Percentiles rank a stretch among this genome's conserved stretches.
Conservation (phyloP, 768 basidiomycete genomes). For the Tephrocybe sp. region DNA sequence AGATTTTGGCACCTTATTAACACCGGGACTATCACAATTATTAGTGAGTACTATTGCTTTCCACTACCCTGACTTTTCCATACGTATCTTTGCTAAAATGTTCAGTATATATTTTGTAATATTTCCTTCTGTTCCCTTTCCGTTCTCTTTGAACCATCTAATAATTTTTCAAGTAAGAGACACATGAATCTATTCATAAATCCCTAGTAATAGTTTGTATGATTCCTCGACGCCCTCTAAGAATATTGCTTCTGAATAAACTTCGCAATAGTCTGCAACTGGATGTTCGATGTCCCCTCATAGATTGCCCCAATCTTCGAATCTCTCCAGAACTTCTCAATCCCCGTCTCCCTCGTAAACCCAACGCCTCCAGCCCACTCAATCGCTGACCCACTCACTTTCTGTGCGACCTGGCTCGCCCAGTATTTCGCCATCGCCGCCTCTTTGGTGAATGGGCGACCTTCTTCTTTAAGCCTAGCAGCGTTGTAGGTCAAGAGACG, state of each 20-base stretch:
- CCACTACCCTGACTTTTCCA: too few relatives aligned
- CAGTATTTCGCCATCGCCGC: constrained; percentile 99
- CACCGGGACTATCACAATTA: too few relatives aligned
- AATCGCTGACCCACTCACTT: constrained; percentile 84
- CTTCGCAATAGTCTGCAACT: constrained; percentile 93
- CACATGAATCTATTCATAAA: too few relatives aligned
- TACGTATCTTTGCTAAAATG: too few relatives aligned
- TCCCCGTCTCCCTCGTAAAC: constrained; percentile 89
- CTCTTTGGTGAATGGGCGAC: constrained; percentile 81
- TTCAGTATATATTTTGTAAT: too few relatives aligned
- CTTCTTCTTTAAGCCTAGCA: constrained; percentile 91
- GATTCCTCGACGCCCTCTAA: too few relatives aligned
- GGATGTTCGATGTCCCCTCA: constrained; percentile 97
- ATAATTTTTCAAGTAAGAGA: too few relatives aligned
- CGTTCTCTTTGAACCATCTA: too few relatives aligned
- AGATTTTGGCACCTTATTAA: too few relatives aligned
- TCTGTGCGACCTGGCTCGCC: constrained; percentile 85
- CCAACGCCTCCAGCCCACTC: constrained; percentile 96
- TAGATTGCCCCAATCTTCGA: constrained; percentile 95
- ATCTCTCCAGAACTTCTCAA: constrained; percentile 96
- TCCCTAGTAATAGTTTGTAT: too few relatives aligned
- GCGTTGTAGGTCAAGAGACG: constrained; percentile 95
- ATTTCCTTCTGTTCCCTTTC: too few relatives aligned
- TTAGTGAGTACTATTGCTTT: too few relatives aligned
- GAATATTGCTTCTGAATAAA: constrained; percentile 85